These are phyloP conservation scores for Tetracentron sinense DNA, from an alignment of 164 flowering plant species.

Conservation along the genomic window DNA sequence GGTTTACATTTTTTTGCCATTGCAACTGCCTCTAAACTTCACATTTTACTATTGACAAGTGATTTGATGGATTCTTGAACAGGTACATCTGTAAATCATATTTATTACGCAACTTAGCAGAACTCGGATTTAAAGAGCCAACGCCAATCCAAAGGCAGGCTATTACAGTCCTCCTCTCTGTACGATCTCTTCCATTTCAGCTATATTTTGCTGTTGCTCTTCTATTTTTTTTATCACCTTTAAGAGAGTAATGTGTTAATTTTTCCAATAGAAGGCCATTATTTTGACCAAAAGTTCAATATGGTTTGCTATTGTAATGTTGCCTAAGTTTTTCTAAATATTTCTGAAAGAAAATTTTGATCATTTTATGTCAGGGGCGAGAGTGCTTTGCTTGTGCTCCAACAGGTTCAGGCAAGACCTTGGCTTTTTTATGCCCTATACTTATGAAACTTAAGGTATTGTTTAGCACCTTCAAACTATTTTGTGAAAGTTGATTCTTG, in stretches of 20 bases:
- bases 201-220: slow-evolving; percentile 5
- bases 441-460: slow-evolving; percentile 85
- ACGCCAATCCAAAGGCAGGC: slow-evolving; percentile 99
- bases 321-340: neutral
- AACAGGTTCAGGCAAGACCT: slow-evolving; percentile 97
- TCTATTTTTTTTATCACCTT: neutral
- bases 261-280: neutral
- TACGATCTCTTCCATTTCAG: slow-evolving; percentile 49
- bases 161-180: slow-evolving; percentile 91
- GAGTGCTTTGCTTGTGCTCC: slow-evolving; percentile 99
- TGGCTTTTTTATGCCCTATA: slow-evolving; percentile 84
- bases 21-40: neutral
- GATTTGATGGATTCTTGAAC: slow-evolving; percentile 25
- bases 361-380: slow-evolving; percentile 49
- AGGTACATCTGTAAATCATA: slow-evolving; percentile 64
- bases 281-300: neutral
- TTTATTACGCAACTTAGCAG: slow-evolving; percentile 55
- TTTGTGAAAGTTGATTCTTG: neutral
- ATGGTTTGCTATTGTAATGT: neutral
- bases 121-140: slow-evolving; percentile 86
- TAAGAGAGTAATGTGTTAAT: neutral
- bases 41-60: too few species aligned
- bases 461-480: neutral
- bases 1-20: too few species aligned
- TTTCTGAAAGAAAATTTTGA: neutral